A percentile compares a stretch with the other conserved stretches of the same genome.
phyloP scores from a whole-genome alignment of 208 protist genomes.

The Angomonas deanei region DNA sequence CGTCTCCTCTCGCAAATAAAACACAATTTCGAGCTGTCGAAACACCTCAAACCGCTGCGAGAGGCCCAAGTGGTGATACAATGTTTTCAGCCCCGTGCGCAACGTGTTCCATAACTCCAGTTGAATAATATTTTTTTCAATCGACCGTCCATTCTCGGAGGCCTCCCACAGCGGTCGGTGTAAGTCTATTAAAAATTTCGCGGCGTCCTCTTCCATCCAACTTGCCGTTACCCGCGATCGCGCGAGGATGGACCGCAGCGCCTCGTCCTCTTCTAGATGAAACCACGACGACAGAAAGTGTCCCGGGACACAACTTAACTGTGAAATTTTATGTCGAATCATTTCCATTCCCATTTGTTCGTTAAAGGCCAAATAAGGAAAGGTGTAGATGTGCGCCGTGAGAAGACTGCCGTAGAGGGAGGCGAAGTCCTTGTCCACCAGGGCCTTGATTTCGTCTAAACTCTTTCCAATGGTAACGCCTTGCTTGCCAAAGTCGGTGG shows the following conservation, averaged over 20 bases:
- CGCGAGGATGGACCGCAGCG: not conserved
- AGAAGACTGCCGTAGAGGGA: slow-evolving; percentile 62
- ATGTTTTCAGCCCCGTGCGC: too few species aligned
- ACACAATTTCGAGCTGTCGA: not conserved
- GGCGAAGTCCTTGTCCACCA: slow-evolving; percentile 59
- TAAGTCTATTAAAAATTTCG: slow-evolving; percentile 46
- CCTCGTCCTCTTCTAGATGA: not conserved
- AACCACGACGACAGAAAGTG: not conserved
- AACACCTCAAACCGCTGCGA: not conserved
- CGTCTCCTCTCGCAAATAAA: not conserved
- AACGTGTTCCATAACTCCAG: not conserved
- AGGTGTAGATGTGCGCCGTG: slow-evolving; percentile 55
- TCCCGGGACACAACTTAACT: slow-evolving; percentile 32
- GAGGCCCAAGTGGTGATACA: not conserved
- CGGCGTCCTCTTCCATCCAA: slow-evolving; percentile 52
- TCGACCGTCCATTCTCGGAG: slow-evolving; percentile 52
- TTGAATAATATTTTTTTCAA: slow-evolving; percentile 10
- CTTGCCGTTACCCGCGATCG: slow-evolving; percentile 6
- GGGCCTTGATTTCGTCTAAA: slow-evolving; percentile 38
- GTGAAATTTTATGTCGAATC: slow-evolving; percentile 31
- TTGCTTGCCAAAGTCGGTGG: slow-evolving; percentile 80
- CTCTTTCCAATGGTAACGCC: slow-evolving; percentile 66
- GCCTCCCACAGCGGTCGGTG: slow-evolving; percentile 40
- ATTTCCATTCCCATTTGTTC: slow-evolving; percentile 40
- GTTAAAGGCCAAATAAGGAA: slow-evolving; percentile 51